These are phyloP conservation scores for Ceratocystis smalleyi DNA, from an alignment of 2,329 filamentous ascomycete genomes.

Conservation along the genomic window DNA sequence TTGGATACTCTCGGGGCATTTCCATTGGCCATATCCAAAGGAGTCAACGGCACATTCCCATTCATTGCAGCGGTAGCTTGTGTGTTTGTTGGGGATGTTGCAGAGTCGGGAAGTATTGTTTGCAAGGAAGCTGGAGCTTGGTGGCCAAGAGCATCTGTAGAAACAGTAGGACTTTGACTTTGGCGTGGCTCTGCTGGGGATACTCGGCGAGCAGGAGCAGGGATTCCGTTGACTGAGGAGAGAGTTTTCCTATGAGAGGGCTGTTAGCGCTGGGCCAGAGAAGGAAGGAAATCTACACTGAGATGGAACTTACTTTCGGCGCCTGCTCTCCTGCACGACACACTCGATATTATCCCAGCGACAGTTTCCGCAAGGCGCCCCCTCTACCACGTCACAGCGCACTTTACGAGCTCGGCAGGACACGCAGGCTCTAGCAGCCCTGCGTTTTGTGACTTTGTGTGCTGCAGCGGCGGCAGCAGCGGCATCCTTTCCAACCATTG, in stretches of 20 bases:
- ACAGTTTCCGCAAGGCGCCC: conserved; percentile 76
- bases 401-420: conserved; percentile 82
- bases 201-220: conserved; percentile 5
- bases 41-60: not conserved
- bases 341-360: conserved; percentile 66
- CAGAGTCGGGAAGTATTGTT: not conserved
- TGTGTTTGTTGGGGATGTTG: not conserved
- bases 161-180: conserved; percentile 7
- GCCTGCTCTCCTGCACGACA: conserved; percentile 63
- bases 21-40: not conserved
- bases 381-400: conserved; percentile 82
- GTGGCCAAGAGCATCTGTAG: not conserved
- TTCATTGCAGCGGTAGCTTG: not conserved
- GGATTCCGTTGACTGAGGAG: conserved; percentile 9
- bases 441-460: conserved; percentile 51
- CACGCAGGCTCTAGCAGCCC: conserved; percentile 82
- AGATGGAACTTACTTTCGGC: conserved; percentile 57
- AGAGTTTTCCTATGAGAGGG: conserved; percentile 5
- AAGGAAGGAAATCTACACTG: not conserved
- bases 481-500: conserved; percentile 22
- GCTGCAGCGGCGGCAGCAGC: conserved; percentile 23
- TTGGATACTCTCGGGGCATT: not conserved
- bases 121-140: not conserved
- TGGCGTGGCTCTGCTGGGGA: conserved; percentile 1
- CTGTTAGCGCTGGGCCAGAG: not conserved